phyloP scores from a whole-genome alignment of 164 flowering plant species.

The Annona cherimola region DNA sequence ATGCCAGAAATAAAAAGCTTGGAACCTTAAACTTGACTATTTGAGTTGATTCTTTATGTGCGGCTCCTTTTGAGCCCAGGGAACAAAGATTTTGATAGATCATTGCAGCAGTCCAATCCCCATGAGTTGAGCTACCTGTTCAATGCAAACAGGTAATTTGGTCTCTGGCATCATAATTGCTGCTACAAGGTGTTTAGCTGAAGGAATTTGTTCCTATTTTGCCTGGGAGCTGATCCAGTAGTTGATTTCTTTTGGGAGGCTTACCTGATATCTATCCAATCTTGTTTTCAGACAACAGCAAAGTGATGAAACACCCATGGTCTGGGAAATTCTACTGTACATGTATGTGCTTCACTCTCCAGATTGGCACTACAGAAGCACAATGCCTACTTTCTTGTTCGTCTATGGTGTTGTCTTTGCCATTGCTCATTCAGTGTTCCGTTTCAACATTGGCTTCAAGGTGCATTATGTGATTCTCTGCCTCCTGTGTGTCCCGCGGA shows the following conservation, averaged over 20 bases:
- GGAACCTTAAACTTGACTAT: too few relatives aligned
- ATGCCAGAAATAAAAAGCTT: too few relatives aligned
- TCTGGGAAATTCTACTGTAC: conserved; percentile 80
- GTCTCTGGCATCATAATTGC: not conserved
- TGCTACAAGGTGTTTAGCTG: not conserved
- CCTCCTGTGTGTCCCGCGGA: conserved; percentile 72
- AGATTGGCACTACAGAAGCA: conserved; percentile 84
- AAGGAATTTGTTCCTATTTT: not conserved
- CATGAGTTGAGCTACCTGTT: too few relatives aligned
- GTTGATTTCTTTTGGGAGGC: not conserved
- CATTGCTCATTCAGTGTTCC: conserved; percentile 43
- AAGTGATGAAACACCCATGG: conserved; percentile 68
- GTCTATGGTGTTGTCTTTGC: conserved; percentile 72
- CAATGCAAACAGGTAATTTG: too few relatives aligned
- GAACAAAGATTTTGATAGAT: too few relatives aligned
- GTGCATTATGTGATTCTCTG: conserved; percentile 57
- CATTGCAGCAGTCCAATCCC: too few relatives aligned
- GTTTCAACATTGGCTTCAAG: conserved; percentile 59
- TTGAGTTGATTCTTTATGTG: too few relatives aligned
- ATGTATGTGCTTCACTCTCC: conserved; percentile 79
- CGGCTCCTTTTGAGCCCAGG: too few relatives aligned
- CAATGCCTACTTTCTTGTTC: conserved; percentile 80
- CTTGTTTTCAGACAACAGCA: conserved; percentile 37
- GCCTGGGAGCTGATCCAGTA: not conserved
- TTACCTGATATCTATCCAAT: not conserved